These are phyloP conservation scores for Fusarium sp. DNA, from an alignment of 2,329 filamentous ascomycete species.

Conservation along the genomic window DNA sequence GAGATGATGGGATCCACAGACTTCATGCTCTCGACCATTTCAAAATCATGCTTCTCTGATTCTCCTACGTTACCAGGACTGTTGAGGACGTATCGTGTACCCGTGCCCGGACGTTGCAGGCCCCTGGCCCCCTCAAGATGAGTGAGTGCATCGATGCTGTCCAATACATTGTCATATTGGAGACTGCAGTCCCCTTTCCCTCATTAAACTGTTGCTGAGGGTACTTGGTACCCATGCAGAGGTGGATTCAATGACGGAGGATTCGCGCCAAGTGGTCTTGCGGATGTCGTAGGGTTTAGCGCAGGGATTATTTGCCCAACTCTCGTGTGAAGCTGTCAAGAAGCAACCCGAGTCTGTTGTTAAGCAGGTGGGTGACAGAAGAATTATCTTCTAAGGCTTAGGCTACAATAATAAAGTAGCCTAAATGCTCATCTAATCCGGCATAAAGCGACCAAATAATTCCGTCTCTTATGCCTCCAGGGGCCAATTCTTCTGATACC, in stretches of 20 bases:
- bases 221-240: conserved; percentile 30
- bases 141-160: conserved; percentile 32
- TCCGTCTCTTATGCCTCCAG: too few species aligned
- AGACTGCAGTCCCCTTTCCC: conserved; percentile 33
- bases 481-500: too few species aligned
- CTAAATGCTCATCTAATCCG: too few species aligned
- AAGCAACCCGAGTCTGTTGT: conserved; percentile 37
- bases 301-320: conserved; percentile 39
- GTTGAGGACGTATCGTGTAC: conserved; percentile 25
- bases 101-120: conserved; percentile 28
- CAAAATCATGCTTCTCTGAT: conserved; percentile 25
- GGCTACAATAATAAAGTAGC: too few species aligned
- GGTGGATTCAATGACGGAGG: conserved; percentile 28
- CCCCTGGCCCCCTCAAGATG: conserved; percentile 25
- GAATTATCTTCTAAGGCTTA: too few species aligned
- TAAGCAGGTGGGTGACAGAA: too few species aligned
- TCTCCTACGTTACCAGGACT: conserved; percentile 26
- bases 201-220: conserved; percentile 33
- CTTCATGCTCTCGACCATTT: conserved; percentile 37
- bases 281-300: conserved; percentile 39
- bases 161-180: conserved; percentile 35
- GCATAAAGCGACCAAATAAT: too few species aligned
- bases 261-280: conserved; percentile 34
- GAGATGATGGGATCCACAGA: conserved; percentile 31
- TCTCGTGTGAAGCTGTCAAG: conserved; percentile 34